Evolutionary conservation across 257 asterid genomes (phyloP).

Genomic region (Solanum corneliomulleri): DNA sequence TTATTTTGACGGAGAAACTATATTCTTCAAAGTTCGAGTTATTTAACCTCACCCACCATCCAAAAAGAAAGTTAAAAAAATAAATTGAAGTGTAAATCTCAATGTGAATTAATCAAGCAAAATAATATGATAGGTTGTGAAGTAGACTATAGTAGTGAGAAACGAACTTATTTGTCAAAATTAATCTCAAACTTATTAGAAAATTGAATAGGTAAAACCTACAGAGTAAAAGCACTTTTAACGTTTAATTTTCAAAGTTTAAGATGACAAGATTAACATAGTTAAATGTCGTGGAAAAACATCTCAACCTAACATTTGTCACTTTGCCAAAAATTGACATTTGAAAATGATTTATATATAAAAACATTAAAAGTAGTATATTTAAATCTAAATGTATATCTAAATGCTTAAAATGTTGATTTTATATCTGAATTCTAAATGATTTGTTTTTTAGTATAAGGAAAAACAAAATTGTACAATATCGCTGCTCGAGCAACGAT

Average conservation of each 20-base stretch:
- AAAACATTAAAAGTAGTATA: neutral
- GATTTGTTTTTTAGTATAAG: neutral
- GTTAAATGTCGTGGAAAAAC: neutral
- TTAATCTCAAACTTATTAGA: neutral
- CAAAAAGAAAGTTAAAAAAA: neutral
- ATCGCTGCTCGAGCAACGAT: too few relatives aligned
- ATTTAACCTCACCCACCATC: neutral
- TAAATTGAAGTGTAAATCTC: neutral
- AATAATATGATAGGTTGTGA: neutral
- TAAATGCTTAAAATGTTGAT: neutral
- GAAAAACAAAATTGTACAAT: too few relatives aligned
- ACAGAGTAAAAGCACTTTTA: neutral
- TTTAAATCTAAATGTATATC: neutral
- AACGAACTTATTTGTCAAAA: neutral
- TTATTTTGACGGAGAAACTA: neutral
- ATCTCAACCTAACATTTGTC: neutral
- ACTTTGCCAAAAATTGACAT: neutral
- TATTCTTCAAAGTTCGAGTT: neutral
- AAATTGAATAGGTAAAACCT: neutral
- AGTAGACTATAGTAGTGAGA: neutral
- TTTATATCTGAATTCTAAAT: neutral
- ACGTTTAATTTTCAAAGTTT: neutral
- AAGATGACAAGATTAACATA: neutral
- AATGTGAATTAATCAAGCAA: neutral
- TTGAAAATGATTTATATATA: neutral